Base-by-base conservation (phyloP, 2,329 filamentous ascomycete species). In the Myriosclerotinia curreyana region DNA sequence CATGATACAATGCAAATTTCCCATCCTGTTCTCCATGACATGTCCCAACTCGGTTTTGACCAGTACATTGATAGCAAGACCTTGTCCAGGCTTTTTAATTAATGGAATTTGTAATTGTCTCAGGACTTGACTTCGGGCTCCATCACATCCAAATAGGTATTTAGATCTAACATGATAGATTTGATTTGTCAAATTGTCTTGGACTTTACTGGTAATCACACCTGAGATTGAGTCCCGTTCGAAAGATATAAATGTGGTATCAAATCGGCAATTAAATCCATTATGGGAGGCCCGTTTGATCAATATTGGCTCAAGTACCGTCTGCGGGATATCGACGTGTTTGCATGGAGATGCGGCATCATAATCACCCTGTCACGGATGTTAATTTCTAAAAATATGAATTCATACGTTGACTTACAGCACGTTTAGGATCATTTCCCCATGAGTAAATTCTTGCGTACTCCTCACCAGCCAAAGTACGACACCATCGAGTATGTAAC, bases 1-100 rank as follows among this genome's bases (percentile, higher is more conserved):
- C 70, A 87, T 76, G 1, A 85, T 76, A 81, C 83, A 86, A 71
- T 88, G 85, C 22, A 88, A 75, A 69, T 86, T 87, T 0, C 84
- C 86, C 36, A 76, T 78, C 0, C 84, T 78, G 59, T 79, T 74
- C 61, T 80, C 72, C 40, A 84, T 77, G 14, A 81, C 71, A 65
- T 83, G 78, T 4, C 75, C 73, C 36, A 87, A 74, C 69, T 87
- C 83, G 0, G 78, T 79, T 50, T 79, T 75, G 8, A 81, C 76
- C 3, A 82, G 75, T 28, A 83, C 73, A 66, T 83, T 84, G 50
- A 79, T 75, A 3, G 82, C 82, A 6, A 81, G 67, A 1, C 81
- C 81, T 62, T 81, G 77, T 4, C 79, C 78, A 0, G 78, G 78
- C 56, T 77, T 76, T 34, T 74, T 75, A 52, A 77, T 75, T 44